Evolutionary conservation across 225 moss, liverwort and hornwort species (phyloP).

Genomic region (Physcomitrellopsis africana): DNA sequence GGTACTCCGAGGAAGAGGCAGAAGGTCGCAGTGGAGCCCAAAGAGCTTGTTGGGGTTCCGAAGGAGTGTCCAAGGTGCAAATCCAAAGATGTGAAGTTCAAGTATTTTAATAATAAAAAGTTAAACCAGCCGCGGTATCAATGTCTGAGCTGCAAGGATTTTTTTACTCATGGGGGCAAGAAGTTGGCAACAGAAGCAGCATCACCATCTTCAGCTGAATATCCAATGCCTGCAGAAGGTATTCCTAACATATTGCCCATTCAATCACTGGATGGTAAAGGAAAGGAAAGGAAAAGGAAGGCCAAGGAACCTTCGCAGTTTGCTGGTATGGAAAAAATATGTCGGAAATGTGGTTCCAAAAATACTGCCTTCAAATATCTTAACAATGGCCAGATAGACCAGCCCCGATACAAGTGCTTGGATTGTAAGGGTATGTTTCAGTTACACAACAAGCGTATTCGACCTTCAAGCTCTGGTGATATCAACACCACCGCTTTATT

Average conservation of each 20-base stretch:
- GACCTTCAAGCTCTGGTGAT: slow-evolving; percentile 58
- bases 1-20: slow-evolving; percentile 56
- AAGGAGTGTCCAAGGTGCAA: slow-evolving; percentile 60
- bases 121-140: slow-evolving; percentile 55
- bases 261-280: not conserved
- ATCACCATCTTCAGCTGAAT: slow-evolving; percentile 34
- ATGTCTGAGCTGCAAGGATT: slow-evolving; percentile 57
- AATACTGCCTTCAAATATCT: slow-evolving; percentile 18
- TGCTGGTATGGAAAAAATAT: not conserved
- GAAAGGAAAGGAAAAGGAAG: not conserved
- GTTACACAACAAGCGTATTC: slow-evolving; percentile 55
- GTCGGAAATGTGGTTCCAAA: slow-evolving; percentile 14
- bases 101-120: slow-evolving; percentile 67
- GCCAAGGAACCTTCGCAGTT: not conserved
- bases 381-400: slow-evolving; percentile 8
- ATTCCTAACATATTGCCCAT: slow-evolving; percentile 34
- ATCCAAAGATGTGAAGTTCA: slow-evolving; percentile 58
- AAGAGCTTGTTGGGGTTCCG: slow-evolving; percentile 52
- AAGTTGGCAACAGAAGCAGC: slow-evolving; percentile 45
- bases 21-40: slow-evolving; percentile 56
- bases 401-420: slow-evolving; percentile 2
- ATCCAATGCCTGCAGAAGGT: slow-evolving; percentile 41
- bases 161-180: slow-evolving; percentile 63
- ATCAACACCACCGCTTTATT: slow-evolving; percentile 41
- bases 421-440: not conserved